phyloP scores from a whole-genome alignment of 805 yeast species.

The Candida argentea region DNA sequence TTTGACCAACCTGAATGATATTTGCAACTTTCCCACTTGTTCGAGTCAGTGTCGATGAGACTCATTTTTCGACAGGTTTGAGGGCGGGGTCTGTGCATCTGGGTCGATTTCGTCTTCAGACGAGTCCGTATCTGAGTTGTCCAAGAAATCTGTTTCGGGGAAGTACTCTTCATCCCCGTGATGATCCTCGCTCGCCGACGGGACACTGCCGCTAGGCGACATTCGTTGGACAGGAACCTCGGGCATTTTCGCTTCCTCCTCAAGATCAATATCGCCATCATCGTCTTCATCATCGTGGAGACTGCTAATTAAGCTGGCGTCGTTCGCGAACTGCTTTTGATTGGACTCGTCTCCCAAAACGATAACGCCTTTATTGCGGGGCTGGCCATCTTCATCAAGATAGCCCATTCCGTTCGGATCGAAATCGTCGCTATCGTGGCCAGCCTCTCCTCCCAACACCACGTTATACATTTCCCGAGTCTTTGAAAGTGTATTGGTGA shows the following conservation, averaged over 20 bases:
- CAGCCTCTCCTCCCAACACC: slow-evolving; percentile 38
- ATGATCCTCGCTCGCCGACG: slow-evolving; percentile 17
- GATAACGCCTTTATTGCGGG: slow-evolving; percentile 12
- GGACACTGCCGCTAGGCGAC: slow-evolving; percentile 19
- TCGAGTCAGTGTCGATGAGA: no score
- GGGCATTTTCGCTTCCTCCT: slow-evolving; percentile 11
- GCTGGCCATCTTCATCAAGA: slow-evolving; percentile 25
- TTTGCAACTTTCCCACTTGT: no score
- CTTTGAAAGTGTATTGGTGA: slow-evolving; percentile 36
- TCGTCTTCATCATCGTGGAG: slow-evolving; percentile 16
- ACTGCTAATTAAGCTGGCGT: slow-evolving; percentile 5
- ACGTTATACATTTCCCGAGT: slow-evolving; percentile 49
- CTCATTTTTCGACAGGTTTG: no score
- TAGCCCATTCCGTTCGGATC: slow-evolving; percentile 29
- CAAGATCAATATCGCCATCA: slow-evolving; percentile 4
- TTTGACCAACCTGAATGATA: no score
- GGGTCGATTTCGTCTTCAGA: slow-evolving; percentile 26
- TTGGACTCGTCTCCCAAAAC: slow-evolving; percentile 26
- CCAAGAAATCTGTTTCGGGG: slow-evolving; percentile 23
- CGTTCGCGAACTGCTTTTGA: slow-evolving; percentile 22
- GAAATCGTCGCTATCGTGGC: slow-evolving; percentile 8
- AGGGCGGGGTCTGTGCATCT: no score
- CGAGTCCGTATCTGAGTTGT: slow-evolving; percentile 36
- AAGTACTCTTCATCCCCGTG: slow-evolving; percentile 11
- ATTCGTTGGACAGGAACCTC: slow-evolving; percentile 18